phyloP scores from a whole-genome alignment of 208 protist species.

The Crithidia mellificae region DNA sequence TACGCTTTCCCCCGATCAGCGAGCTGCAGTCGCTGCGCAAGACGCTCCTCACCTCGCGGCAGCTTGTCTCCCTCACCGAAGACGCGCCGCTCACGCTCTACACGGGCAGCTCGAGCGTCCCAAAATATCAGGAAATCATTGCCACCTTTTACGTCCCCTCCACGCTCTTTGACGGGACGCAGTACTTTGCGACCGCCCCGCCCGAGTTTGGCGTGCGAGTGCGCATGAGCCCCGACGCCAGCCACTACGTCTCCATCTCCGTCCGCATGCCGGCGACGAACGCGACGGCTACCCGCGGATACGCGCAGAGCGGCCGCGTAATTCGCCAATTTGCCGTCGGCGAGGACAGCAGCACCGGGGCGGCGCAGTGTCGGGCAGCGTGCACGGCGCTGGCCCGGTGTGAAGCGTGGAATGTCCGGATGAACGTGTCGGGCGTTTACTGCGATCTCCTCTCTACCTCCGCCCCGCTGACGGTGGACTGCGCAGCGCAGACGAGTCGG shows the following conservation, averaged over 20 bases:
- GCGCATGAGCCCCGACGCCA: constrained; percentile 8
- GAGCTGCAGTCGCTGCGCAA: not conserved
- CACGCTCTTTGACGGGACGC: constrained; percentile 12
- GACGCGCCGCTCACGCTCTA: constrained; percentile 10
- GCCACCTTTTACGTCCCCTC: constrained; percentile 29
- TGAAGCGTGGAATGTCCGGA: constrained; percentile 24
- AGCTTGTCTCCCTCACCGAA: not conserved
- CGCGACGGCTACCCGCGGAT: constrained; percentile 16
- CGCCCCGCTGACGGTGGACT: constrained; percentile 1
- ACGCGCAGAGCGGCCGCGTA: constrained; percentile 13
- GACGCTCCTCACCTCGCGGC: not conserved
- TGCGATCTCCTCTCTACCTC: constrained; percentile 38
- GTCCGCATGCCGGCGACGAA: constrained; percentile 28
- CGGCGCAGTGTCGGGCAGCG: constrained; percentile 8
- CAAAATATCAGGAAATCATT: constrained; percentile 46
- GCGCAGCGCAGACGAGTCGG: constrained; percentile 22
- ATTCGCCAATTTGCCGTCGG: constrained; percentile 10
- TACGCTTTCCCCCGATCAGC: not conserved
- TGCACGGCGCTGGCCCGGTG: constrained; percentile 18
- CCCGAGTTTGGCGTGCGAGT: constrained; percentile 43
- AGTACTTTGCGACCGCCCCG: constrained; percentile 24
- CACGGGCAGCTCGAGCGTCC: constrained; percentile 10
- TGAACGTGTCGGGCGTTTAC: constrained; percentile 12
- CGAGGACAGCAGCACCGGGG: constrained; percentile 19
- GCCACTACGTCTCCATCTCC: constrained; percentile 14